These are phyloP conservation scores for Entrophospora sp. DNA, from an alignment of 192 early-diverging fungal species.

Conservation along the genomic window DNA sequence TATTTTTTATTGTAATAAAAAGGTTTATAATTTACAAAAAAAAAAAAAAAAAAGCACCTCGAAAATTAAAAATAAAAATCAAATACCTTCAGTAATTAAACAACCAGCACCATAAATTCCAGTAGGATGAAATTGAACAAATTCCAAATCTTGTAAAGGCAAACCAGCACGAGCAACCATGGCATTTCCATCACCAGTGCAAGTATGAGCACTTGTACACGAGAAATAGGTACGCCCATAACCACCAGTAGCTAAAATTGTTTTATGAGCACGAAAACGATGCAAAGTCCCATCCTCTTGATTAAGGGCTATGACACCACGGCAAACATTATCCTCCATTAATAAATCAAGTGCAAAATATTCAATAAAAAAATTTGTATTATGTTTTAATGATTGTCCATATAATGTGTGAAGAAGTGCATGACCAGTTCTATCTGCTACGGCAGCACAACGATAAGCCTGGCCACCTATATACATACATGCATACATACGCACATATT, in stretches of 20 bases:
- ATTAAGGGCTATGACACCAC: constrained; percentile 92
- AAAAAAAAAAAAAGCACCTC: neutral
- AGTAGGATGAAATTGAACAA: constrained; percentile 99
- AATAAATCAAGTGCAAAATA: constrained; percentile 98
- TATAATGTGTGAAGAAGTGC: constrained; percentile 96
- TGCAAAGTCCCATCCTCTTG: constrained; percentile 98
- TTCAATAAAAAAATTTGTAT: constrained; percentile 97
- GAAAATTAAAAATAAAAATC: neutral
- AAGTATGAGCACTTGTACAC: constrained; percentile 95
- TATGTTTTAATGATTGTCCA: constrained; percentile 90
- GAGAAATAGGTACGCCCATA: constrained; percentile 99
- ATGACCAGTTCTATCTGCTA: constrained; percentile 98
- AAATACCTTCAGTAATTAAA: constrained; percentile 85
- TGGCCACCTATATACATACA: constrained; percentile 62
- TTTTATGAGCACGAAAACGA: constrained; percentile 95
- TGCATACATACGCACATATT: too few species aligned
- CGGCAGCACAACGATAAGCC: constrained; percentile 95
- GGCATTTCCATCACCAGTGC: constrained; percentile 98
- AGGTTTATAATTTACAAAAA: too few species aligned
- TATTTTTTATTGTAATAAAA: neutral
- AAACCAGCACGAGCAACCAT: constrained; percentile 96
- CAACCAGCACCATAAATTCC: constrained; percentile 98
- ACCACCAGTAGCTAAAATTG: constrained; percentile 97
- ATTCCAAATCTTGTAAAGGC: constrained; percentile 97
- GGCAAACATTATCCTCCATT: constrained; percentile 97